Conservation (phyloP, 2,329 filamentous ascomycete species). For the Diaporthe longicolla region DNA sequence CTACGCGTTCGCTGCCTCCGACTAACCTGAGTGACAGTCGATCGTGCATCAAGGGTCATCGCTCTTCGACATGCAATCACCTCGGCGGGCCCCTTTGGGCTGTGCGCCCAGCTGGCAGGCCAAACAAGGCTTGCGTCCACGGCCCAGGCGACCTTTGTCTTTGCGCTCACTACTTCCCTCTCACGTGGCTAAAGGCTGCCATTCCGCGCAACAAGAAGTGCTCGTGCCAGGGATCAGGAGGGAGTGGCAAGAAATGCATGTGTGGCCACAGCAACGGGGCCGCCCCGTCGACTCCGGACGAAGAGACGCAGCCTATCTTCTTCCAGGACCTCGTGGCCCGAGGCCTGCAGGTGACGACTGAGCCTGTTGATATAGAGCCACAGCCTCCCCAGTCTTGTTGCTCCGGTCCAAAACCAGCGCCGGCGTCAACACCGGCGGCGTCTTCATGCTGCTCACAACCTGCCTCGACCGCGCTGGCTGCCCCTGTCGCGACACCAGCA, state of each 20-base stretch:
- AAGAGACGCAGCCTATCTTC: constrained; percentile 42
- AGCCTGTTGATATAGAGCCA: constrained; percentile 49
- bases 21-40: constrained; percentile 61
- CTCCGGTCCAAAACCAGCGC: constrained; percentile 47
- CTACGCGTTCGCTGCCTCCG: background rate
- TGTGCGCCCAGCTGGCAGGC: constrained; percentile 80
- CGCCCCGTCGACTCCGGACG: constrained; percentile 43
- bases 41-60: constrained; percentile 82
- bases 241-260: constrained; percentile 36
- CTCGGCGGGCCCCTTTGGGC: constrained; percentile 49
- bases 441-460: constrained; percentile 38
- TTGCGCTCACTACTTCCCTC: constrained; percentile 54
- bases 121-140: constrained; percentile 78
- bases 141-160: constrained; percentile 74
- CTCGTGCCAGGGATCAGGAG: constrained; percentile 54
- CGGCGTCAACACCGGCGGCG: background rate
- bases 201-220: constrained; percentile 73
- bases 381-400: constrained; percentile 53
- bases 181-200: constrained; percentile 63
- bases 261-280: constrained; percentile 37
- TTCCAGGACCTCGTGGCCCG: constrained; percentile 42
- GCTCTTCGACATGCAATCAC: constrained; percentile 82
- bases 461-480: background rate
- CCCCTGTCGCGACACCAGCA: constrained; percentile 12
- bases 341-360: constrained; percentile 44